Evolutionary conservation across 257 asterid genomes (phyloP).

Genomic region (Anisodus tanguticus): DNA sequence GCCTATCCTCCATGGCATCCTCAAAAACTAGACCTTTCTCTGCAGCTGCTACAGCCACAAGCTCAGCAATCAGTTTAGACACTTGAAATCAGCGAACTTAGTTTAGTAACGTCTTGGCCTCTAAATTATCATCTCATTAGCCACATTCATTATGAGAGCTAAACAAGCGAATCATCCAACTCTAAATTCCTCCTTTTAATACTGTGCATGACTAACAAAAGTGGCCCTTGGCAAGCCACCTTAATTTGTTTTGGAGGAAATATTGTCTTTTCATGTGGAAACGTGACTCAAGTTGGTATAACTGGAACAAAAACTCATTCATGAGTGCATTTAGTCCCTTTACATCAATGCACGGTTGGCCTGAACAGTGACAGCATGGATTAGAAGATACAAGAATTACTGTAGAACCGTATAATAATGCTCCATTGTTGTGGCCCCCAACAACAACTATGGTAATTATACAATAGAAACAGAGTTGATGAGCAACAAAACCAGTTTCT

Average conservation of each 20-base stretch:
- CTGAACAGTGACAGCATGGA: neutral
- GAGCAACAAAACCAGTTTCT: neutral
- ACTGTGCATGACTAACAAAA: neutral
- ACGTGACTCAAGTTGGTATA: neutral
- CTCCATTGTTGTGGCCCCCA: neutral
- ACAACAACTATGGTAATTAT: neutral
- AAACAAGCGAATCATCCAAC: neutral
- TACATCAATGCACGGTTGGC: neutral
- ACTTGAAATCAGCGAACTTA: constrained; percentile 53
- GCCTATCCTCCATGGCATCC: constrained; percentile 74
- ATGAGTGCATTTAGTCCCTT: neutral
- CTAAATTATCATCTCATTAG: neutral
- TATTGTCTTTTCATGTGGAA: neutral
- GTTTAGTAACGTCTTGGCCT: neutral
- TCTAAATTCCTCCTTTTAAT: neutral
- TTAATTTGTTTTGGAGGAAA: neutral
- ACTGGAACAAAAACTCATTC: neutral
- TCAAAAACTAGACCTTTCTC: constrained; percentile 79
- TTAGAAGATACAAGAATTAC: neutral
- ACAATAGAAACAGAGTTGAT: neutral
- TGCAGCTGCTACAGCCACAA: constrained; percentile 82
- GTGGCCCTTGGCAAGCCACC: neutral
- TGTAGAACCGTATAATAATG: neutral
- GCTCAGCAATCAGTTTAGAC: constrained; percentile 74
- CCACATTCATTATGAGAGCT: neutral